Evolutionary conservation across 2,329 filamentous ascomycete genomes (phyloP), one percentile per base, ranked within the genome.

Genomic region (Fusarium setosum): DNA sequence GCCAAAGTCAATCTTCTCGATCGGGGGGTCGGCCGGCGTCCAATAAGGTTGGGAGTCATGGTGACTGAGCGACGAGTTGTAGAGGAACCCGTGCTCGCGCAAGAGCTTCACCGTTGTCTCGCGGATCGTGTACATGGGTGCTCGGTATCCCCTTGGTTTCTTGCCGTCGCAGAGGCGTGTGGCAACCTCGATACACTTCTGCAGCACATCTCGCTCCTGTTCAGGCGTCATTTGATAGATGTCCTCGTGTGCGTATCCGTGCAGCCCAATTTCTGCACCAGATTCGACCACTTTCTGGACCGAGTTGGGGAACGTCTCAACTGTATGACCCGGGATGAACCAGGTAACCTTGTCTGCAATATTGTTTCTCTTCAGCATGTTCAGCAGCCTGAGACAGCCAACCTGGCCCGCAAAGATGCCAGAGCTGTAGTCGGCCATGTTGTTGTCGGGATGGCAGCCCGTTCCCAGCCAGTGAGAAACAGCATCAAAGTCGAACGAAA

Each of bases 401-500:
- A 85, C 80, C 12, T 42, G 38, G 5, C 51, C 63, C 11, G 52
- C 56, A 20, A 65, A 65, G 21, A 57, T 56, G 26, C 60, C 63
- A 17, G 56, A 18, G 2, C 50, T 56, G 37, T 48, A 63, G 44
- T 65, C 63, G n/a, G 63, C 44, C 10, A 65, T 41, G n/a, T 44
- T 49, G 49, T 63, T 65, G n/a, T 41, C 32, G 20, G 59, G n/a
- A 79, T 77, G 7, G 79, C 84, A 49, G 77, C 78, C 73, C 84
- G 84, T 85, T n/a, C 84, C 84, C 3, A 86, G 76, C 80, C 81
- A 86, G 51, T 81, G 81, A 2, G 82, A 83, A 5, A 86, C 77
- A 15, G 84, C 84, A 59, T 87, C 84, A 64, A 87, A 86, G 70
- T 87, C 84, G 26, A 80, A 71, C 17, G 59, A 60, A 15, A 63